Conservation (phyloP, 2,329 filamentous ascomycete species). For the Fusarium sp. region DNA sequence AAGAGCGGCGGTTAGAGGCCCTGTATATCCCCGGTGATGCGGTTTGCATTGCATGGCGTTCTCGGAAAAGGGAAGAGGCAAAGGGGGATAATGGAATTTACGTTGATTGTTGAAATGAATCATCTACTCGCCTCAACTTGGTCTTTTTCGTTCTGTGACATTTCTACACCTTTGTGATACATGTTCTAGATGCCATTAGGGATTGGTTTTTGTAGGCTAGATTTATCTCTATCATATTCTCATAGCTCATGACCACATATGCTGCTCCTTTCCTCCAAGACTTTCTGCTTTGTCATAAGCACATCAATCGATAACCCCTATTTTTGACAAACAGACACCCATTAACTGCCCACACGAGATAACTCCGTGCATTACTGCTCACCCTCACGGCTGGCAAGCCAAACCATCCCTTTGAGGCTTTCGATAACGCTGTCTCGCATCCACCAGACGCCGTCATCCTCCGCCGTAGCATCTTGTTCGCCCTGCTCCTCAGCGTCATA, state of each 20-base stretch:
- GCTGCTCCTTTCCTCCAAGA: constrained; percentile 3
- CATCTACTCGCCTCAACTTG: constrained; percentile 36
- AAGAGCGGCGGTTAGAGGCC: constrained; percentile 38
- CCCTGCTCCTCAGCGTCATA: constrained; percentile 31
- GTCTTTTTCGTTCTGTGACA: constrained; percentile 13
- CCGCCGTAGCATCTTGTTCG: constrained; percentile 36
- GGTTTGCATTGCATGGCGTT: constrained; percentile 56
- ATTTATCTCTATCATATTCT: constrained; percentile 26
- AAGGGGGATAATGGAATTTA: constrained; percentile 49
- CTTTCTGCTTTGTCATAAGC: neutral
- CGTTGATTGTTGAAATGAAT: constrained; percentile 47
- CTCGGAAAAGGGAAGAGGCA: constrained; percentile 48
- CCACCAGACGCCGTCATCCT: constrained; percentile 61
- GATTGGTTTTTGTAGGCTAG: constrained; percentile 11
- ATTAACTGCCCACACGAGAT: neutral
- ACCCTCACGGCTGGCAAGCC: constrained; percentile 59
- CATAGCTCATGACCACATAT: constrained; percentile 35
- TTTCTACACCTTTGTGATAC: neutral
- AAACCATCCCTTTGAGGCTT: constrained; percentile 64
- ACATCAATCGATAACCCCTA: neutral
- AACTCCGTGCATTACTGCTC: constrained; percentile 37
- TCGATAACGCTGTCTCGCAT: constrained; percentile 66
- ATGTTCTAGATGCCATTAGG: neutral
- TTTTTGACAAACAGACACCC: neutral
- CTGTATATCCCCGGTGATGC: constrained; percentile 51